Base-by-base conservation (phyloP, 176 grass and related monocot genomes). In the Paspalum notatum region DNA sequence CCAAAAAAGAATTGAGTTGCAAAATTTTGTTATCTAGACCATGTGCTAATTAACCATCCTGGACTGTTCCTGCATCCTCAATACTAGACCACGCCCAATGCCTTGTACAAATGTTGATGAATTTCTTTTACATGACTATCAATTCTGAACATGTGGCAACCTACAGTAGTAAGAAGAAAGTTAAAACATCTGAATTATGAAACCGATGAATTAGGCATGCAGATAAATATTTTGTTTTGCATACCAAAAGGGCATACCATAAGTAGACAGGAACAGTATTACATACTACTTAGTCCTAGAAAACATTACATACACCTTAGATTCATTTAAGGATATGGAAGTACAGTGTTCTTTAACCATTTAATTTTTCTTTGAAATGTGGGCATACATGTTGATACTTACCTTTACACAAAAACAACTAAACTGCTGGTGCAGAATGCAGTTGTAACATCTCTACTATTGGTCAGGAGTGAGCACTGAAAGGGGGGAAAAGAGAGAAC, bases 381-480 rank as follows among this genome's bases (percentile, higher is more conserved):
- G 37, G 20, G 15, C n/a, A 80, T 39, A 55, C 20, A 47, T 67
- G 12, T 68, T 75, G 2, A 43, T 16, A 60, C 62, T 69, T 44
- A 87, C 71, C 78, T 82, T 87, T 52, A 53, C 78, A 85, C 52
- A 80, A 52, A 67, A 76, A 66, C 18, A 62, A 78, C 16, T 17
- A 54, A 85, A 67, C 8, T 38, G 62, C 72, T 61, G 72, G 44
- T 66, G 66, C 73, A 72, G 52, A 48, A 61, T 56, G 21, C 18
- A 85, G n/a, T 66, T 9, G 10, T n/a, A 65, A 44, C 73, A 85
- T 59, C 49, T 78, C 66, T 69, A 51, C 66, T 86, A 78, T 82
- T 84, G 62, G 27, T 78, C 77, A 66, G 83, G 73, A 82, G 88
- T 86, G 37, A 90, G 78, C 78, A 82, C 88, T 90, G 83, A 27